These are phyloP conservation scores for Leishmania amazonensis DNA, from an alignment of 208 protist species.

Conservation along the genomic window DNA sequence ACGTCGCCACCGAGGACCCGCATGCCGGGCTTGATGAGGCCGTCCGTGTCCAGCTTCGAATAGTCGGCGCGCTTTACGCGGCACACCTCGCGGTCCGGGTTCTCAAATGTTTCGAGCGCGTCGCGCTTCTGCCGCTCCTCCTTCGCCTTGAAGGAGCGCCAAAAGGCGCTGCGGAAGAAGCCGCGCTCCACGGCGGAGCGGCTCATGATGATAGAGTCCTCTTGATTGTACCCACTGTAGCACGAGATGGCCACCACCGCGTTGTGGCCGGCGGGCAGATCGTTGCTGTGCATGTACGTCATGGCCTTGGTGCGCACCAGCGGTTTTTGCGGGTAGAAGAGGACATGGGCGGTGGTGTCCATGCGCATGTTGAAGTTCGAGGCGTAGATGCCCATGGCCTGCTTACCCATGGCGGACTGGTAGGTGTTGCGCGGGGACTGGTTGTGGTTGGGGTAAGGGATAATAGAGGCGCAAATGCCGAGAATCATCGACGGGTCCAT, in stretches of 20 bases:
- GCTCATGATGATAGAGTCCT: conserved; percentile 99
- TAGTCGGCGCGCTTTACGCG: conserved; percentile 90
- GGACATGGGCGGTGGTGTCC: conserved; percentile 98
- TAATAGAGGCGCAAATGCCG: conserved; percentile 94
- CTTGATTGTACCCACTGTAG: conserved; percentile 99
- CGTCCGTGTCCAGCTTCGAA: conserved; percentile 97
- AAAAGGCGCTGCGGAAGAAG: conserved; percentile 97
- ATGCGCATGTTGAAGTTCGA: conserved; percentile 97
- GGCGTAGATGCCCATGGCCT: conserved; percentile 97
- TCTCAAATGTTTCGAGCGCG: conserved; percentile 93
- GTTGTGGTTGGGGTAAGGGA: conserved; percentile 99
- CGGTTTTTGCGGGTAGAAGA: conserved; percentile 98
- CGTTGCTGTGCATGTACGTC: conserved; percentile 94
- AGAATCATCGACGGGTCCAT: conserved; percentile 91
- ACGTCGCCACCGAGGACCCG: conserved; percentile 89
- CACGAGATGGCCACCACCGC: conserved; percentile 99
- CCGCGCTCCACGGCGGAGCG: conserved; percentile 97
- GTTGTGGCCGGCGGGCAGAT: conserved; percentile 99
- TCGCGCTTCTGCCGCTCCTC: conserved; percentile 80
- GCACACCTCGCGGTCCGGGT: conserved; percentile 87
- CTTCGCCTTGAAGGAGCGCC: conserved; percentile 75
- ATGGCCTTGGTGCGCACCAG: conserved; percentile 97
- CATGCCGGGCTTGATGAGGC: conserved; percentile 91
- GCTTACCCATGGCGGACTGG: conserved; percentile 99
- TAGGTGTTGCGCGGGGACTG: conserved; percentile 99